Percentiles rank a stretch among this genome's conserved stretches.
phyloP scores from a whole-genome alignment of 106 monocot genomes.

The Acorus calamus region DNA sequence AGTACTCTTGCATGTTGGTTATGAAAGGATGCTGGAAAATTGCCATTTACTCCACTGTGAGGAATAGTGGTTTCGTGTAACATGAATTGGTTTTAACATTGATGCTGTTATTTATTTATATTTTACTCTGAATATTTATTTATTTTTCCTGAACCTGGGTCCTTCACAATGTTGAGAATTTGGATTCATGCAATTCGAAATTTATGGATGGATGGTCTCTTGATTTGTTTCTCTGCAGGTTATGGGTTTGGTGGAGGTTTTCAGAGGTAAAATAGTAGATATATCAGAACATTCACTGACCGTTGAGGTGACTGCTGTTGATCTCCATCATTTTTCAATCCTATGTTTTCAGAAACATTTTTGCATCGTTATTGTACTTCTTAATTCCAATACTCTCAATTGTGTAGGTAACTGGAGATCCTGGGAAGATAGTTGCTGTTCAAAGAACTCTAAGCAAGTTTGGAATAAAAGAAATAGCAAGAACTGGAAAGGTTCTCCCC shows the following conservation, averaged over 20 bases:
- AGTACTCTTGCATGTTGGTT: too few relatives aligned
- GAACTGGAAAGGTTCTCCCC: conserved; percentile 77
- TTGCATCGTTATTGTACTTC: not conserved
- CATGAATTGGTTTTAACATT: too few relatives aligned
- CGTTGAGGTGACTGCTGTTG: conserved; percentile 52
- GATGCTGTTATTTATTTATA: too few relatives aligned
- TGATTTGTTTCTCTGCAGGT: conserved; percentile 42
- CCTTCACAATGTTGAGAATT: too few relatives aligned
- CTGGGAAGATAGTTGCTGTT: conserved; percentile 87
- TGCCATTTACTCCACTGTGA: too few relatives aligned
- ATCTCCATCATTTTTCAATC: conserved; percentile 5
- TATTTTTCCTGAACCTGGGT: too few relatives aligned
- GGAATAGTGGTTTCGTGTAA: too few relatives aligned
- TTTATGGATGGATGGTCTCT: not conserved
- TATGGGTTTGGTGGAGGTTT: conserved; percentile 78
- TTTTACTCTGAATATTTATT: too few relatives aligned
- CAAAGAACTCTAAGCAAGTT: conserved; percentile 74
- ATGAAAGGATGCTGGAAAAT: too few relatives aligned
- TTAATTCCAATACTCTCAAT: conserved; percentile 2
- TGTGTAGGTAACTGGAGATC: conserved; percentile 88
- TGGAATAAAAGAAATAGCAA: conserved; percentile 90
- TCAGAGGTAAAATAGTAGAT: conserved; percentile 85
- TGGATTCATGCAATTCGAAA: too few relatives aligned
- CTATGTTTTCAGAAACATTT: not conserved
- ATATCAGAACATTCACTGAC: conserved; percentile 72